Conservation (phyloP, 768 basidiomycete species). For the Podaxis sp. region DNA sequence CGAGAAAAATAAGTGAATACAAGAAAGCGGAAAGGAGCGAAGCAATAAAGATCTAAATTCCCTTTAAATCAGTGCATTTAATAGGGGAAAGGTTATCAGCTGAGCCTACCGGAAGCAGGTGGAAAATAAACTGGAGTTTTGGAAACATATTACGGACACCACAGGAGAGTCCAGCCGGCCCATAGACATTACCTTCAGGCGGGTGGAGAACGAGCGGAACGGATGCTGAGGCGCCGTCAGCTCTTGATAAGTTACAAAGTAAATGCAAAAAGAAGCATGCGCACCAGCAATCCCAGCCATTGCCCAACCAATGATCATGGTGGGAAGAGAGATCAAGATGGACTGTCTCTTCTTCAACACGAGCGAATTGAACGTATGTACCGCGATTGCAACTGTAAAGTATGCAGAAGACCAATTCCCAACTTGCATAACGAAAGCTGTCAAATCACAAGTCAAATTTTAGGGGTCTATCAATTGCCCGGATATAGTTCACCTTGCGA, state of each 20-base stretch:
- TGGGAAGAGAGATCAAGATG: constrained; percentile 40
- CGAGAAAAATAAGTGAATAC: constrained; percentile 62
- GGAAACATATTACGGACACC: constrained; percentile 45
- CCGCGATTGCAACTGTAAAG: constrained; percentile 63
- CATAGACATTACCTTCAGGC: constrained; percentile 43
- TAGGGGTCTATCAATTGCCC: not conserved
- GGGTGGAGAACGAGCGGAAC: constrained; percentile 34
- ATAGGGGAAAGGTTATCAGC: not conserved
- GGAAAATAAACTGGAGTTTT: constrained; percentile 48
- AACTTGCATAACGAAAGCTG: constrained; percentile 60
- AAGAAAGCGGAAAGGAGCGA: constrained; percentile 54
- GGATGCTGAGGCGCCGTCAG: constrained; percentile 27
- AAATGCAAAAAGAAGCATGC: constrained; percentile 20
- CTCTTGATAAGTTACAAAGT: not conserved
- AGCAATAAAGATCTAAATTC: constrained; percentile 53
- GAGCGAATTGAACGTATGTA: constrained; percentile 70
- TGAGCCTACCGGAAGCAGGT: constrained; percentile 58
- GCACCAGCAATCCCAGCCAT: constrained; percentile 49
- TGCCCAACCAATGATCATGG: constrained; percentile 55
- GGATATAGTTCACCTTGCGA: constrained; percentile 50
- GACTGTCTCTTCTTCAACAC: constrained; percentile 57
- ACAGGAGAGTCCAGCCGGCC: constrained; percentile 51
- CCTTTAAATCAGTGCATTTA: not conserved
- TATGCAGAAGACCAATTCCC: constrained; percentile 61
- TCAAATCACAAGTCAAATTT: not conserved